phyloP scores from a whole-genome alignment of 2,329 filamentous ascomycete genomes.

The Fusarium secorum region DNA sequence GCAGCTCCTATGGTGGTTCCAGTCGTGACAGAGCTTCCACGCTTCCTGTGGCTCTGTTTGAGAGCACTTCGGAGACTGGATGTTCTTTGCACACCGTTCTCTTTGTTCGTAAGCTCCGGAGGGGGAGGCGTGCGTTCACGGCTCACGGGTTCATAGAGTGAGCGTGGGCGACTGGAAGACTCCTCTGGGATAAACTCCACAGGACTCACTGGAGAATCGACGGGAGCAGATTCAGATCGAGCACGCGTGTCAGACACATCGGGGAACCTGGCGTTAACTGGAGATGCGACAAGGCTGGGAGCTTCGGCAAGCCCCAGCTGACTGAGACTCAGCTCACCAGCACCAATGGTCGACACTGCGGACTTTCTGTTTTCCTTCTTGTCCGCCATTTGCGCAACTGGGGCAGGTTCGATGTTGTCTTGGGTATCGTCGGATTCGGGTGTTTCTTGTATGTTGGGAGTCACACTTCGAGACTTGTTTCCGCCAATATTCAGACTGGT shows the following conservation, averaged over 20 bases:
- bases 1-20: conserved; percentile 73
- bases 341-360: conserved; percentile 87
- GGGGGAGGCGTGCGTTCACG: conserved; percentile 71
- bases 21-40: conserved; percentile 81
- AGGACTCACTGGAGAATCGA: conserved; percentile 49
- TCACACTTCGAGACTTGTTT: conserved; percentile 47
- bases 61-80: conserved; percentile 72
- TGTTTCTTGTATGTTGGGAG: conserved; percentile 38
- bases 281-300: conserved; percentile 62
- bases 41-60: conserved; percentile 69
- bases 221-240: conserved; percentile 67
- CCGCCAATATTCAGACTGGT: conserved; percentile 63
- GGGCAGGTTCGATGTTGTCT: conserved; percentile 53
- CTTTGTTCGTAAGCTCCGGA: conserved; percentile 69
- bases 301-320: conserved; percentile 80
- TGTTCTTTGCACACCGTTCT: conserved; percentile 63
- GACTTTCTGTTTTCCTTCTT: conserved; percentile 69
- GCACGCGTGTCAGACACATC: conserved; percentile 57
- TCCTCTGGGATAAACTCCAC: conserved; percentile 47
- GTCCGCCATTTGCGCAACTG: conserved; percentile 44
- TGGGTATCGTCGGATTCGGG: conserved; percentile 39
- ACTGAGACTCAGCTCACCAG: conserved; percentile 86
- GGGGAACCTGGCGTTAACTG: conserved; percentile 63
- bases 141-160: conserved; percentile 58
- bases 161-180: conserved; percentile 54